Evolutionary conservation across 2,329 filamentous ascomycete species (phyloP), one percentile per base, ranked within the genome.

Genomic region (Penicillium frequentans): DNA sequence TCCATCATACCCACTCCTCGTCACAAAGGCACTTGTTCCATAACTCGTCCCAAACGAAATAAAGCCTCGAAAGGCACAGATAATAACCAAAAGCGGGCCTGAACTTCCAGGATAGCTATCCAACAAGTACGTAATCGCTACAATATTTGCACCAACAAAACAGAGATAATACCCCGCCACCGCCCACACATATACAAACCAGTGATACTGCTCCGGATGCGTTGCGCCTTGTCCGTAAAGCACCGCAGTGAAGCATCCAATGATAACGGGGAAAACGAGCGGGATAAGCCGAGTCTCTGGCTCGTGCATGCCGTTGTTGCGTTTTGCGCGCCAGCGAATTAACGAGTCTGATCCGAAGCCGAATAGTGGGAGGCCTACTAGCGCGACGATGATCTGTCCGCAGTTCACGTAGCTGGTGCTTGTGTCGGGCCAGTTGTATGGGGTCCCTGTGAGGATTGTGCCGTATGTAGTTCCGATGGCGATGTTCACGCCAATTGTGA

Each of bases 51-150:
- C 78, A 51, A 81, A 81, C 1, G 73, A 76, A 9, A 81, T 75
- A 43, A 81, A 74, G 0, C 78, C 78, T 2, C 78, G 69, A 59
- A 79, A 71, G 5, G 79, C 77, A 49, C 77, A 80, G 29, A 81
- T 76, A 35, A 81, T 73, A 3, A 81, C 73, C 21, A 81, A 62
- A 2, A 79, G 57, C 0, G 78, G 75, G 0, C 76, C 76, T 4
- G 77, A 73, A 2, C 75, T 69, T 3, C 71, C 70, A 1, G 77
- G 77, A 54, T 80, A 81, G 1, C 73, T 71, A 54, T 81, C 79
- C 2, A 81, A 71, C 5, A 77, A 62, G 56, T 77, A 79, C 0
- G 77, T 79, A 49, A 79, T 77, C 0, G 70, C 76, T 4, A 75
- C 74, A 52, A 80, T 79, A 57, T 80, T 81, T 9, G 73, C 73